A percentile compares a stretch with the other conserved stretches of the same genome.
These are phyloP conservation scores for Agrostemma githago DNA, from an alignment of 148 eudicot genomes.

Conservation along the genomic window DNA sequence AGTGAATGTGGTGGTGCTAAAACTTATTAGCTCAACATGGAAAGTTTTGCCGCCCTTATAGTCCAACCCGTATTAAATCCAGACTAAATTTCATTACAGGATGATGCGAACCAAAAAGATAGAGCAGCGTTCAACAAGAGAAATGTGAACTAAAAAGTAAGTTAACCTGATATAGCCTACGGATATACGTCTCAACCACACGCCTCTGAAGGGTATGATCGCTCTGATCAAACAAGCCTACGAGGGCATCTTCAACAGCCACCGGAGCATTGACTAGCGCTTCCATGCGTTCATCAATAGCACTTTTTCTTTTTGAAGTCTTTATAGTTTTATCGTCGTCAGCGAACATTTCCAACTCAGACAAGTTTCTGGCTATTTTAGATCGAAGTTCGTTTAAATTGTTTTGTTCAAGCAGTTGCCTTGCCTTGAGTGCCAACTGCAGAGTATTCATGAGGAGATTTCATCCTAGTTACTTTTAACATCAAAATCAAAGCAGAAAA, in stretches of 20 bases:
- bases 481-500: background rate
- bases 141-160: background rate
- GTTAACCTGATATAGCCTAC: slow-evolving; percentile 85
- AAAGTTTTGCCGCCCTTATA: background rate
- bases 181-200: slow-evolving; percentile 96
- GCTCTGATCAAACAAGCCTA: slow-evolving; percentile 95
- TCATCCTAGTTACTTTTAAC: slow-evolving; percentile 6
- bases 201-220: slow-evolving; percentile 97
- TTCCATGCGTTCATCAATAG: slow-evolving; percentile 94
- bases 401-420: slow-evolving; percentile 90
- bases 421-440: slow-evolving; percentile 93
- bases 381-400: slow-evolving; percentile 95
- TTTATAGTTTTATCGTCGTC: slow-evolving; percentile 92
- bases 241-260: slow-evolving; percentile 98
- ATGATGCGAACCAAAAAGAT: background rate
- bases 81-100: background rate
- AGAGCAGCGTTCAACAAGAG: background rate
- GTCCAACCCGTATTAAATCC: background rate
- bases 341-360: slow-evolving; percentile 97
- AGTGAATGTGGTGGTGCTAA: background rate
- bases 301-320: slow-evolving; percentile 87
- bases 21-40: background rate
- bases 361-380: slow-evolving; percentile 89
- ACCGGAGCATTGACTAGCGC: slow-evolving; percentile 89
- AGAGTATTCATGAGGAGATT: background rate